Evolutionary conservation across 768 basidiomycete genomes (phyloP).

Genomic region (Pleurotus salmoneostramineus): DNA sequence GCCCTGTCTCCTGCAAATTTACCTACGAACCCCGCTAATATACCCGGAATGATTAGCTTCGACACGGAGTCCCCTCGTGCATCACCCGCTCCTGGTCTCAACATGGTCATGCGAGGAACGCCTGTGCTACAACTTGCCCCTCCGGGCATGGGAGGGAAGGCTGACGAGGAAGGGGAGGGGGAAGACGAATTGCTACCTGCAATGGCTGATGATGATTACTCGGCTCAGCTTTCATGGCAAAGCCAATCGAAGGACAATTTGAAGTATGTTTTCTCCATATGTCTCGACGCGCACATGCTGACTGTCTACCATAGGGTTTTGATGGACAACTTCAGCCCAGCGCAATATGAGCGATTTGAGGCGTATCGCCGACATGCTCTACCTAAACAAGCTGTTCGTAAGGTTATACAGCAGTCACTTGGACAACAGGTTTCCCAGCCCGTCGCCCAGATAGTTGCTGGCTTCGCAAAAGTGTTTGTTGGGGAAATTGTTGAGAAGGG

Average conservation of each 20-base stretch:
- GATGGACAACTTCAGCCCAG: constrained; percentile 83
- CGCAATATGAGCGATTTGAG: constrained; percentile 87
- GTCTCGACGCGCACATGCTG: not conserved
- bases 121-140: constrained; percentile 3
- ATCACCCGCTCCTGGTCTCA: constrained; percentile 9
- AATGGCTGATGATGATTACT: constrained; percentile 89
- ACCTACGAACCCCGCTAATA: not conserved
- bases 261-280: constrained; percentile 43
- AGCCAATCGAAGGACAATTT: constrained; percentile 87
- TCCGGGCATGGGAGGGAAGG: constrained; percentile 10
- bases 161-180: constrained; percentile 61
- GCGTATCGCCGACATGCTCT: constrained; percentile 82
- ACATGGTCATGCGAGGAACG: constrained; percentile 3
- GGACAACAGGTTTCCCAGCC: constrained; percentile 84
- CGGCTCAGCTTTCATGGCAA: constrained; percentile 78
- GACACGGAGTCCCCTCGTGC: constrained; percentile 10
- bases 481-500: constrained; percentile 92
- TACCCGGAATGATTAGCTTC: constrained; percentile 6
- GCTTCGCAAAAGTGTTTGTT: constrained; percentile 88
- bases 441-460: constrained; percentile 86
- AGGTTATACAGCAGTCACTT: constrained; percentile 78
- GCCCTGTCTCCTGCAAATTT: not conserved
- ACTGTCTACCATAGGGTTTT: constrained; percentile 52
- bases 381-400: constrained; percentile 79
- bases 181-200: constrained; percentile 79